Evolutionary conservation across 768 basidiomycete species (phyloP), one percentile per base, ranked within the genome.

Genomic region (Gautieria morchelliformis): DNA sequence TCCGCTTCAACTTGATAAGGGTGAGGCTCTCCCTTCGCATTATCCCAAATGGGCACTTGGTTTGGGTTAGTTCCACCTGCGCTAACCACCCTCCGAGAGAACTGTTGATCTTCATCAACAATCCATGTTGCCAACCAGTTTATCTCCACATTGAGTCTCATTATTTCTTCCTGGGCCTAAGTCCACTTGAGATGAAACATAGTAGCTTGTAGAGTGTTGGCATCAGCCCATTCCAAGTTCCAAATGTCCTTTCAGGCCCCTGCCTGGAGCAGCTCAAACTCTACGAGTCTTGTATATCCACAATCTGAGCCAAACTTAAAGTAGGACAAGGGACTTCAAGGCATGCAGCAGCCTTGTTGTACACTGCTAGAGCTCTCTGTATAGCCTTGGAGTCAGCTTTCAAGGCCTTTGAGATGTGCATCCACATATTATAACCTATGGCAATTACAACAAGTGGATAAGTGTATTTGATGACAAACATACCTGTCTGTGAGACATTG

Each of bases 161-260:
- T 10, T 6, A 72, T 63, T 55, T 75, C 73, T 47, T 73, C 69
- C 3, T 59, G 44, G 0, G 72, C 70, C 9, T 62, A 63, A 37
- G 62, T 49, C 20, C 72, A 65, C n/a, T 66, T 65, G 53, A 68
- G 66, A 49, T 69, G 61, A 2, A 60, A 60, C 14, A 67, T 64
- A 58, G 66, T 68, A 0, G 66, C 63, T 59, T 63, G 53, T 12
- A 66, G 44, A 57, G 78, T 77, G 66, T 76, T 71, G 11, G 74
- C 63, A 4, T 66, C 30, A 0, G 70, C 67, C 73, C 73, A 74
- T 5, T 58, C 60, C 32, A 63, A 53, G 1, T 58, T 17, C 2
- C 60, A 63, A 30, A 75, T 62, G 39, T 74, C 66, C 1, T 65
- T 58, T 1, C 65, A 60, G 0, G 70, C 63, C n/a, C 69, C 65